phyloP scores from a whole-genome alignment of 129 eudicot genomes.

The Mikania micrantha region DNA sequence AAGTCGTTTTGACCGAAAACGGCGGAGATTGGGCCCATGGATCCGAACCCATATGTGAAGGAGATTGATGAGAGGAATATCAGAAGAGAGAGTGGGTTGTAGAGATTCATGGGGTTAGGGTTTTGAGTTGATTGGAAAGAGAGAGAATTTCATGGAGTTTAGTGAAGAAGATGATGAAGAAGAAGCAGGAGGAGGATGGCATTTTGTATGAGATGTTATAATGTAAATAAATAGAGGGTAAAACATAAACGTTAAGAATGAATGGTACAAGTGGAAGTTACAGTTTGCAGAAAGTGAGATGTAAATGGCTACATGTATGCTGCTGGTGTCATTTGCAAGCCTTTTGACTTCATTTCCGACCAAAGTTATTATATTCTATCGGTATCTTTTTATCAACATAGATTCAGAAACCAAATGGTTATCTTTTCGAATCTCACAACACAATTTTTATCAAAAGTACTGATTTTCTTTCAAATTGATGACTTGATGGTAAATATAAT shows the following conservation, averaged over 20 bases:
- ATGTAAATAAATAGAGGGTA: constrained; percentile 7
- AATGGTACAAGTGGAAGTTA: constrained; percentile 16
- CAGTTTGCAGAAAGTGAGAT: constrained; percentile 3
- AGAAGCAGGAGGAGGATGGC: constrained; percentile 20
- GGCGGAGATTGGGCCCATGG: constrained; percentile 94
- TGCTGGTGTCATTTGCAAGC: constrained; percentile 21
- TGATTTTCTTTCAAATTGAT: too few species aligned
- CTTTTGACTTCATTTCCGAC: neutral
- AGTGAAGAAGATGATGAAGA: constrained; percentile 1
- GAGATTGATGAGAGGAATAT: neutral
- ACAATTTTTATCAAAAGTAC: too few species aligned
- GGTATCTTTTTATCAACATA: too few species aligned
- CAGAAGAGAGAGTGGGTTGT: neutral
- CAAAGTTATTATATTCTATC: too few species aligned
- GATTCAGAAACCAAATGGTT: too few species aligned
- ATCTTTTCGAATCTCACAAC: too few species aligned
- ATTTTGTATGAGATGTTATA: constrained; percentile 18
- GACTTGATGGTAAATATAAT: too few species aligned
- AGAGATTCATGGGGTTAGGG: constrained; percentile 25
- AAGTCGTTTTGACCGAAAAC: constrained; percentile 55
- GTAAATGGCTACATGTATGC: neutral
- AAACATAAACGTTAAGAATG: neutral
- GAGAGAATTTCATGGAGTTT: constrained; percentile 19
- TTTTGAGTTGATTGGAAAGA: constrained; percentile 9
- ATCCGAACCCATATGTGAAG: constrained; percentile 64